These are phyloP conservation scores for Avena sativa DNA, from an alignment of 176 grass and related monocot species.

Conservation along the genomic window DNA sequence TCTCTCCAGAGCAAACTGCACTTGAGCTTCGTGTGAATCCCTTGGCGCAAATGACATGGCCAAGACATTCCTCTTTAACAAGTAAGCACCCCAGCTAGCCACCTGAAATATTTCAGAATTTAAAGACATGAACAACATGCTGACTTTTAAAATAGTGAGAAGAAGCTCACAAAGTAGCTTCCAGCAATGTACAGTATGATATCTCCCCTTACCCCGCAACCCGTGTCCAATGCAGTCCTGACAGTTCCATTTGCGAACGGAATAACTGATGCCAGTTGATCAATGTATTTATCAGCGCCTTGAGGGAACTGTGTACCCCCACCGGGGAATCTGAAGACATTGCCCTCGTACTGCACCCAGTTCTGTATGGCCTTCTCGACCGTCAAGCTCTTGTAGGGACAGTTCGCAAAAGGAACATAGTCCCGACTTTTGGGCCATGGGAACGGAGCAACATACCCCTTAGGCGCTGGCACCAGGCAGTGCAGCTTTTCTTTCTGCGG, in stretches of 20 bases:
- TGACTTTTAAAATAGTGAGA: background rate
- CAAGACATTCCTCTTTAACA: constrained; percentile 88
- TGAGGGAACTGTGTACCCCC: constrained; percentile 95
- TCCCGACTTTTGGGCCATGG: constrained; percentile 93
- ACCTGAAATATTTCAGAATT: constrained; percentile 60
- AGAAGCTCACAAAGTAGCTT: background rate
- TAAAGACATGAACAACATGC: constrained; percentile 26
- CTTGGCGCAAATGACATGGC: constrained; percentile 96
- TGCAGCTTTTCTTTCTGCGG: constrained; percentile 76
- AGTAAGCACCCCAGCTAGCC: constrained; percentile 95
- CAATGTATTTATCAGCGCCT: constrained; percentile 93
- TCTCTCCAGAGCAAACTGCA: constrained; percentile 96
- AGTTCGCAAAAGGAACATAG: constrained; percentile 89
- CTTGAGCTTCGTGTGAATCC: constrained; percentile 95
- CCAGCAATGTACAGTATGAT: constrained; percentile 1
- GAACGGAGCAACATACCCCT: constrained; percentile 86
- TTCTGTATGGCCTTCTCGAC: constrained; percentile 98
- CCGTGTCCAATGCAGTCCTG: constrained; percentile 93
- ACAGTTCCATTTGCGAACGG: constrained; percentile 88
- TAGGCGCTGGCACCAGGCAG: constrained; percentile 81
- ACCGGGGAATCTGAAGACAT: constrained; percentile 90
- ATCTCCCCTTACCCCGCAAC: constrained; percentile 74
- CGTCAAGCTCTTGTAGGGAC: constrained; percentile 93
- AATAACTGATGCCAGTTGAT: constrained; percentile 83
- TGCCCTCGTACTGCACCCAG: constrained; percentile 94